Evolutionary conservation across 208 protist species (phyloP).

Genomic region (Wallacemonas sp.): DNA sequence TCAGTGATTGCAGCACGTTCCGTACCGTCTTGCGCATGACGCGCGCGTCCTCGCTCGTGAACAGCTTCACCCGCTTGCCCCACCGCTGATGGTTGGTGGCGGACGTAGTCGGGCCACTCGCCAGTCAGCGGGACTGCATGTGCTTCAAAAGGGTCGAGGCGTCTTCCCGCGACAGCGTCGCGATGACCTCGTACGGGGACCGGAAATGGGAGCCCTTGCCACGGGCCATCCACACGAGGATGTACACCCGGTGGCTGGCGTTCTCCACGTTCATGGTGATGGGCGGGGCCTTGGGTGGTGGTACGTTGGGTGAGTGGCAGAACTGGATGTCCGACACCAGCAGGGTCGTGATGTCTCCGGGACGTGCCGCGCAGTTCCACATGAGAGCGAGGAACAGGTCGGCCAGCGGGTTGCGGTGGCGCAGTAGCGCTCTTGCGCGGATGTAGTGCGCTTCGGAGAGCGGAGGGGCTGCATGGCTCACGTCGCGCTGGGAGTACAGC

Average conservation of each 20-base stretch:
- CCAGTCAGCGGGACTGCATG: not conserved
- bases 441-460: not conserved
- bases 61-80: not conserved
- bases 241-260: not conserved
- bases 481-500: not conserved
- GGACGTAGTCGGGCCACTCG: too few relatives aligned
- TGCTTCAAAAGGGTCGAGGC: not conserved
- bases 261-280: not conserved
- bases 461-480: not conserved
- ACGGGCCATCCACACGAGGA: constrained; percentile 1
- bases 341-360: not conserved
- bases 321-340: not conserved
- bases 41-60: not conserved
- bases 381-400: not conserved
- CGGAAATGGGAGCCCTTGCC: not conserved
- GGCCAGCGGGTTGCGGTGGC: not conserved
- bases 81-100: not conserved
- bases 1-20: not conserved
- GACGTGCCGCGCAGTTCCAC: constrained; percentile 7
- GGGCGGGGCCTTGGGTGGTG: not conserved
- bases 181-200: not conserved
- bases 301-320: not conserved
- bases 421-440: not conserved
- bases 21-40: not conserved
- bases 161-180: not conserved